Evolutionary conservation across 2,329 filamentous ascomycete genomes (phyloP).

Genomic region (Hypoxylon sp.): DNA sequence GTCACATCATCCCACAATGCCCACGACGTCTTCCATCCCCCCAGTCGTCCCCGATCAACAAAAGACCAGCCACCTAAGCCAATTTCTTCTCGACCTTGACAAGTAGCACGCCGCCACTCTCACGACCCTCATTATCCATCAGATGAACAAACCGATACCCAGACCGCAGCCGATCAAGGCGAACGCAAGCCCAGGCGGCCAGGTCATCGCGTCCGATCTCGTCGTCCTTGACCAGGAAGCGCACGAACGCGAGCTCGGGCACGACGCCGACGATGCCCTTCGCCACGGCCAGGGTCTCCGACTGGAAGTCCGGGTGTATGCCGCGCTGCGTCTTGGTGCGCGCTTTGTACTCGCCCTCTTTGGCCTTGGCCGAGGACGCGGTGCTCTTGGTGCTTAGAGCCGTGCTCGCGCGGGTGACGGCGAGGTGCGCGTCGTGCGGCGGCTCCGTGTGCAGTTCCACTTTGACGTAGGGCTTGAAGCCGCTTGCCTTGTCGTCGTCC

Average conservation of each 20-base stretch:
- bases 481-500: slow-evolving; percentile 57
- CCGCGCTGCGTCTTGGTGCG: slow-evolving; percentile 67
- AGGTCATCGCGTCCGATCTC: slow-evolving; percentile 80
- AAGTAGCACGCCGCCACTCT: slow-evolving; percentile 74
- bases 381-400: neutral
- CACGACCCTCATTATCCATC: slow-evolving; percentile 71
- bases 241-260: slow-evolving; percentile 75
- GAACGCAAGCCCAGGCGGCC: slow-evolving; percentile 87
- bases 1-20: slow-evolving; percentile 9
- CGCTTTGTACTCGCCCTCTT: slow-evolving; percentile 66
- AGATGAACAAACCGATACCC: slow-evolving; percentile 84
- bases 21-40: slow-evolving; percentile 41
- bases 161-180: slow-evolving; percentile 78
- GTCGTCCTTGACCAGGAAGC: slow-evolving; percentile 89
- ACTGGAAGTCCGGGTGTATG: slow-evolving; percentile 68
- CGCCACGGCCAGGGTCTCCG: slow-evolving; percentile 66
- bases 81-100: slow-evolving; percentile 72
- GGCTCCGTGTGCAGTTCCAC: slow-evolving; percentile 82
- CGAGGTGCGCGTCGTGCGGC: slow-evolving; percentile 43
- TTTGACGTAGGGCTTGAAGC: slow-evolving; percentile 83
- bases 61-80: slow-evolving; percentile 19
- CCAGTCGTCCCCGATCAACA: neutral
- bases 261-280: slow-evolving; percentile 62
- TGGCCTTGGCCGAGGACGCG: slow-evolving; percentile 55
- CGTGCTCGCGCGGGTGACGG: slow-evolving; percentile 9